phyloP scores from a whole-genome alignment of 441 rosid genomes.

The Bocquillonia castaneifolia region DNA sequence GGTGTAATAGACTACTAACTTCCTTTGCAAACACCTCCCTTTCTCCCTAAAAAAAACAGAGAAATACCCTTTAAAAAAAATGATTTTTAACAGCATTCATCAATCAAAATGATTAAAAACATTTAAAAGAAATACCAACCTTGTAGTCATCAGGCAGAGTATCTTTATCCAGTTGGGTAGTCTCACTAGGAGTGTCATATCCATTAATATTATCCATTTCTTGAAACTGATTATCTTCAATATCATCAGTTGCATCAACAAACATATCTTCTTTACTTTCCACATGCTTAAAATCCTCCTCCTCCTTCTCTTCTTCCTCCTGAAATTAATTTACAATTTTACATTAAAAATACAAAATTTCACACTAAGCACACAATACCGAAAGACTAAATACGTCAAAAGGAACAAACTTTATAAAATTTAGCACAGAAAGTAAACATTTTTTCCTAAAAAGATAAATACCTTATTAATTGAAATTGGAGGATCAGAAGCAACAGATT shows the following conservation, averaged over 20 bases:
- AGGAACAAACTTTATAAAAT: background rate
- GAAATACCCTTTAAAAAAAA: background rate
- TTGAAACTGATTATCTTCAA: conserved; percentile 20
- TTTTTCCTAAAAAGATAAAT: background rate
- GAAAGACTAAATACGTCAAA: background rate
- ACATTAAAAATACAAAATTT: background rate
- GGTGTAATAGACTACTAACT: conserved; percentile 35
- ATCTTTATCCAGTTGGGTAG: conserved; percentile 30
- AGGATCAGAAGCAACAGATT: conserved; percentile 20
- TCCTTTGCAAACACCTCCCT: conserved; percentile 43
- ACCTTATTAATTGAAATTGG: conserved; percentile 38
- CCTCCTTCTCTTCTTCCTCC: too few relatives aligned
- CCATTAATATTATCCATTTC: conserved; percentile 19
- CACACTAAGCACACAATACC: background rate
- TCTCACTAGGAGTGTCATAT: conserved; percentile 19
- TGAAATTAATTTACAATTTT: conserved; percentile 18
- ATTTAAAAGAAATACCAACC: conserved; percentile 26
- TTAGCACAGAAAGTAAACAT: background rate
- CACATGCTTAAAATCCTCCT: conserved; percentile 17
- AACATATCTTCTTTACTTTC: conserved; percentile 84
- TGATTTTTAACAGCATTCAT: conserved; percentile 8
- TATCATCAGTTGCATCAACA: conserved; percentile 79
- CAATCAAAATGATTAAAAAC: background rate
- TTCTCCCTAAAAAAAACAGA: conserved; percentile 39
- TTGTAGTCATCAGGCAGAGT: conserved; percentile 33